Evolutionary conservation across 257 asterid species (phyloP), one percentile per base, ranked within the genome.

Genomic region (Jasminum sambac): DNA sequence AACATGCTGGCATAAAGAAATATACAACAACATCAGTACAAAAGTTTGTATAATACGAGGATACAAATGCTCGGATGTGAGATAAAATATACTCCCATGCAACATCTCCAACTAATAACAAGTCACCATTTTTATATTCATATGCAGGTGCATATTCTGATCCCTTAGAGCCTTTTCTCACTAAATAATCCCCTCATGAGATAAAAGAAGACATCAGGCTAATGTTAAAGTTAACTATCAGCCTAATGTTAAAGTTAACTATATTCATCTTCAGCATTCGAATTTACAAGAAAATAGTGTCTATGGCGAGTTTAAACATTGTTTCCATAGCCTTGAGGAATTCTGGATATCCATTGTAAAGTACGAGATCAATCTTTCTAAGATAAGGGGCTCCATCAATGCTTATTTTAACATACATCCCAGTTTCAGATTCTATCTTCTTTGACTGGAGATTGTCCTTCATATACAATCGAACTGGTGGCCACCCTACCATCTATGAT

Each of bases 401-500:
- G 83, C 91, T 84, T 30, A 88, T 87, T 75, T 88, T 88, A 77
- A 88, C 86, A 76, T 71, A 86, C 24, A 77, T 80, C 75, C 88
- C 89, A 10, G 52, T 43, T 62, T 88, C 86, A 5, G 75, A 5
- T 48, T 91, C 95, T 12, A 76, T 26, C 21, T 83, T 80, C 76
- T 84, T 86, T 68, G 71, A 76, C 72, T 80, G 87, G 40, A 81
- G 2, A 72, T 63, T 86, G 40, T 84, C 89, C 42, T 79, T 89
- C 84, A 91, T 76, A 81, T 81, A 81, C 50, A 87, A 83, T 62
- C 95, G 78, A 68, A 88, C 90, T 21, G 98, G 98, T 65, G 98
- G 98, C 98, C 96, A 92, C 14, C 96, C 98, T 21, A 89, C 90
- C 13, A 92, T 85, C 46, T 88, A 96, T 68, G 88, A 83, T 84